Conservation (phyloP, 2,329 filamentous ascomycete genomes). For the Thelonectria discophora region DNA sequence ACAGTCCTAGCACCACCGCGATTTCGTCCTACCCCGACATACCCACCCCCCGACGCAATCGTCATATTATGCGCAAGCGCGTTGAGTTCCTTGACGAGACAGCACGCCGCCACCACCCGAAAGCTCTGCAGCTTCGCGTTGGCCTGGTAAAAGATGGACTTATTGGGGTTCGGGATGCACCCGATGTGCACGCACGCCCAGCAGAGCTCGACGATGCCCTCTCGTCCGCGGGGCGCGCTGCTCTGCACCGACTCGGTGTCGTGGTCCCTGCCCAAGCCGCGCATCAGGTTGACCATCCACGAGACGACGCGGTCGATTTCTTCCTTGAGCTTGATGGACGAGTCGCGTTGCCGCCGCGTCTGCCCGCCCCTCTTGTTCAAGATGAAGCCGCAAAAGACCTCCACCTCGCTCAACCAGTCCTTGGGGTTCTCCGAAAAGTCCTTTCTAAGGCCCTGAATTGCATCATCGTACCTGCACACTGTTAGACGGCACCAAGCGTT, state of each 20-base stretch:
- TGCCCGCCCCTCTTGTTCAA: slow-evolving; percentile 60
- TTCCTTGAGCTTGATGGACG: slow-evolving; percentile 60
- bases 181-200: slow-evolving; percentile 49
- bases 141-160: slow-evolving; percentile 19
- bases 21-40: slow-evolving; percentile 37
- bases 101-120: slow-evolving; percentile 49
- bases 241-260: slow-evolving; percentile 21
- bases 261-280: slow-evolving; percentile 31
- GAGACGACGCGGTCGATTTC: slow-evolving; percentile 58
- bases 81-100: slow-evolving; percentile 43
- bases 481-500: slow-evolving; percentile 10
- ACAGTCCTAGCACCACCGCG: slow-evolving; percentile 13
- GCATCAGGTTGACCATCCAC: slow-evolving; percentile 50
- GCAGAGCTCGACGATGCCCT: slow-evolving; percentile 46
- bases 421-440: slow-evolving; percentile 57
- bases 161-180: slow-evolving; percentile 22
- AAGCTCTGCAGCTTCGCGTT: slow-evolving; percentile 47
- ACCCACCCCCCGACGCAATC: slow-evolving; percentile 35
- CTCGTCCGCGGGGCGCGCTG: slow-evolving; percentile 20
- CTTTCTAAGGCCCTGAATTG: slow-evolving; percentile 45
- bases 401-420: slow-evolving; percentile 57
- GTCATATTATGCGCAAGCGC: slow-evolving; percentile 25
- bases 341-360: slow-evolving; percentile 60
- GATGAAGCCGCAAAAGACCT: slow-evolving; percentile 66
- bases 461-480: slow-evolving; percentile 56